Conservation (phyloP, 78 protist species). For the Dictyostelium citrinum region DNA sequence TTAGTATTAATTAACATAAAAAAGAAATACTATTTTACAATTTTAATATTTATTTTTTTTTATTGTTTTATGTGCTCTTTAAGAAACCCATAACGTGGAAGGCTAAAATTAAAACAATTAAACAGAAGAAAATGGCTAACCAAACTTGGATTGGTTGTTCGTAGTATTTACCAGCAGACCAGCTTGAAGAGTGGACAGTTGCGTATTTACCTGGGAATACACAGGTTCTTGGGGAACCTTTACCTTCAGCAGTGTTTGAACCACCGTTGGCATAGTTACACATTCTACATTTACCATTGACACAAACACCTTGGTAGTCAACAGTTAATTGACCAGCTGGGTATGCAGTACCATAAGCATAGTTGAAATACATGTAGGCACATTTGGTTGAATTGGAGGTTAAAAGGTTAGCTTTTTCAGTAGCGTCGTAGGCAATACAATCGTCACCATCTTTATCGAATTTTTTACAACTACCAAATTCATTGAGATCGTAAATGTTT, state of each 20-base stretch:
- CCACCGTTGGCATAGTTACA: neutral
- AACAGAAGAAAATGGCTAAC: slow-evolving; percentile 73
- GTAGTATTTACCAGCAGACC: slow-evolving; percentile 40
- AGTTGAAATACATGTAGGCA: slow-evolving; percentile 14
- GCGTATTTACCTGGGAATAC: slow-evolving; percentile 67
- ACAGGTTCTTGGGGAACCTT: slow-evolving; percentile 16
- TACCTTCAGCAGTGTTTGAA: neutral
- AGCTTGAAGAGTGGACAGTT: slow-evolving; percentile 30
- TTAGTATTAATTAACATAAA: neutral
- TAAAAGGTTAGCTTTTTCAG: neutral
- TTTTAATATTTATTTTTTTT: neutral
- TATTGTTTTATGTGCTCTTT: too few relatives aligned
- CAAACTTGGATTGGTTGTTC: slow-evolving; percentile 14
- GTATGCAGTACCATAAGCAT: neutral
- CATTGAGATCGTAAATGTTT: neutral
- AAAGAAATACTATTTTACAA: neutral
- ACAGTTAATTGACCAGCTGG: neutral
- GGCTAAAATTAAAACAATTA: slow-evolving; percentile 15
- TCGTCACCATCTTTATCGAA: slow-evolving; percentile 9
- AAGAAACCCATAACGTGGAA: slow-evolving; percentile 60
- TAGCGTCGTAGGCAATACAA: neutral
- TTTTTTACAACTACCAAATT: slow-evolving; percentile 39
- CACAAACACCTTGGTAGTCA: slow-evolving; percentile 1
- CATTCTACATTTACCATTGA: slow-evolving; percentile 12
- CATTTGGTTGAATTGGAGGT: slow-evolving; percentile 14